Percentiles rank a stretch among this genome's conserved stretches.
Evolutionary conservation across 768 basidiomycete species (phyloP).

Genomic region (Lactifluus echinatus): DNA sequence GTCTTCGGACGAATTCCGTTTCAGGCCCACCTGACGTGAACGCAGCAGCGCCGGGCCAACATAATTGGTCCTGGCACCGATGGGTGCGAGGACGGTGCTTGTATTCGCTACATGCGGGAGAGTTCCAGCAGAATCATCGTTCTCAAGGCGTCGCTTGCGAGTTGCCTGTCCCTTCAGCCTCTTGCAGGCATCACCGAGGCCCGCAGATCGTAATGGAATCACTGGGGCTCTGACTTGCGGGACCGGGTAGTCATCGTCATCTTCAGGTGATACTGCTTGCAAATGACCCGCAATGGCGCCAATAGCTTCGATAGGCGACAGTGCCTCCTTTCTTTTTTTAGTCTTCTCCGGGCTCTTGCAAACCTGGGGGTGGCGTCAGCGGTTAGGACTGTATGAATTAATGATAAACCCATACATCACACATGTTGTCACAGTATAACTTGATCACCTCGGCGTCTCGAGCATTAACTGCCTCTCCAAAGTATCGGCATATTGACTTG

Average conservation of each 20-base stretch:
- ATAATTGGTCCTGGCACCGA: slow-evolving; percentile 13
- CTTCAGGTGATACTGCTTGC: slow-evolving; percentile 21
- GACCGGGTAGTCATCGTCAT: slow-evolving; percentile 24
- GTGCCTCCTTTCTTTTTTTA: slow-evolving; percentile 36
- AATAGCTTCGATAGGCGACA: slow-evolving; percentile 37
- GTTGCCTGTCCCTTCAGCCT: background rate
- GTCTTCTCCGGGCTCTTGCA: slow-evolving; percentile 74
- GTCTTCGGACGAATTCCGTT: slow-evolving; percentile 7
- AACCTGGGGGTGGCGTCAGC: slow-evolving; percentile 37
- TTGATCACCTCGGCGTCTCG: slow-evolving; percentile 36
- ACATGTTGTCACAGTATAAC: slow-evolving; percentile 65
- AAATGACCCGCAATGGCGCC: slow-evolving; percentile 18
- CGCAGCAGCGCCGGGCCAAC: slow-evolving; percentile 17
- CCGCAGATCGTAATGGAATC: background rate
- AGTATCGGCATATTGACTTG: slow-evolving; percentile 71
- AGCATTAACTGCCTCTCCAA: slow-evolving; percentile 59
- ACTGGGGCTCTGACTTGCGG: background rate
- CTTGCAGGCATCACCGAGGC: background rate
- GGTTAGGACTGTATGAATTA: background rate
- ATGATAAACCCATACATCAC: slow-evolving; percentile 45
- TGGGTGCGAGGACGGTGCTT: slow-evolving; percentile 16
- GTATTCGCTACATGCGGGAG: slow-evolving; percentile 12
- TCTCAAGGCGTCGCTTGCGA: background rate
- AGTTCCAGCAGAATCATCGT: background rate
- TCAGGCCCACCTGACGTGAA: slow-evolving; percentile 10